Evolutionary conservation across 345 rosid genomes (phyloP).

Genomic region (Eucalyptus erythrocorys): DNA sequence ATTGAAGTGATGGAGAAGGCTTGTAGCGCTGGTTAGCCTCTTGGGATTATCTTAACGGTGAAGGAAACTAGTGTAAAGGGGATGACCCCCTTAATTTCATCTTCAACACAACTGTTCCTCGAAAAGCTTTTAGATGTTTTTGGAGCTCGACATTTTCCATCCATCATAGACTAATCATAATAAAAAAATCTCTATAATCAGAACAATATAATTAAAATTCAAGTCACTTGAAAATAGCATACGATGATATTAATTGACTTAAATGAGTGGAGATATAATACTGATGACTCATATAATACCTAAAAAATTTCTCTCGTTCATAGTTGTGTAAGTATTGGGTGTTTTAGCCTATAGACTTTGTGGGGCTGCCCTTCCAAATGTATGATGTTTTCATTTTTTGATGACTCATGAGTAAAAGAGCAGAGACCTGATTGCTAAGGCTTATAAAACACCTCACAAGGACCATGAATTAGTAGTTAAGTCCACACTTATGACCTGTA

Average conservation of each 20-base stretch:
- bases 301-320: background rate
- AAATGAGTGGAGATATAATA: background rate
- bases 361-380: background rate
- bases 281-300: background rate
- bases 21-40: background rate
- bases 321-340: background rate
- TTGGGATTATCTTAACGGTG: background rate
- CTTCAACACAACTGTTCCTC: background rate
- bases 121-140: background rate
- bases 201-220: background rate
- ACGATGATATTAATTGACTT: background rate
- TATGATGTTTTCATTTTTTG: background rate
- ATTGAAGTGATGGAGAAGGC: background rate
- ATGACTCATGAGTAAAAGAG: background rate
- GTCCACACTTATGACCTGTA: background rate
- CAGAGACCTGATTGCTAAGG: background rate
- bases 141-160: background rate
- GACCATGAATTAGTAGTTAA: background rate
- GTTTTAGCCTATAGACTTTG: background rate
- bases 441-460: background rate
- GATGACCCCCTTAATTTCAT: background rate
- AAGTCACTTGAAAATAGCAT: background rate
- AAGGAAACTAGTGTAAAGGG: background rate
- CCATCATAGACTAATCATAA: background rate
- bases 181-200: no score